Base-by-base conservation (phyloP, 2,329 filamentous ascomycete species). In the Cercospora citrullina region DNA sequence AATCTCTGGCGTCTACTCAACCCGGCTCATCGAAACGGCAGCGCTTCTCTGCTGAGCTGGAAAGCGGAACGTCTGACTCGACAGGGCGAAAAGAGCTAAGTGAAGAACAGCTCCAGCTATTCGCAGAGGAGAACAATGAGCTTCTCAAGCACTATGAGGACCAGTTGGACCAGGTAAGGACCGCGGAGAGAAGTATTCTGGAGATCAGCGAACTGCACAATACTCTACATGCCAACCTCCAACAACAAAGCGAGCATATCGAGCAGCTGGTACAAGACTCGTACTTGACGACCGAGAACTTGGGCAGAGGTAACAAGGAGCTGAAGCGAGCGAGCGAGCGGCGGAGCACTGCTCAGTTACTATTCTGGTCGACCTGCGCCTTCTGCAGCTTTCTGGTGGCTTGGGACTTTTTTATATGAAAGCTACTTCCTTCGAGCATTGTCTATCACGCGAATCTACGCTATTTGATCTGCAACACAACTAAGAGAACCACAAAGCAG, bases 181-280 rank as follows among this genome's bases (percentile, higher is more conserved):
- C 90, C 28, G 93, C 93, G 0, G 93, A 99, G 79, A 92, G 91
- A 78, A 97, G 93, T 0, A 86, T 99, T 5, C 80, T 96, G 3
- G 95, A 99, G 79, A 97, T 99, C 71, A 91, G 93, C 7, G 93
- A 96, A 77, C 84, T 99, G 62, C 95, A 99, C 78, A 92, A 91
- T 65, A 89, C 94, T 64, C 89, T 99, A 12, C 92, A 95, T 48
- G 88, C 88, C 74, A 96, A 97, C 77, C 86, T 99, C 23, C 87
- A 90, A 45, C 90, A 90, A 14, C 95, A 99, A 77, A 91, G 92
- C 64, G 93, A 92, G 66, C 90, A 95, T 74, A 96, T 99, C 70
- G 91, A 93, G 68, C 91, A 95, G 77, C 85, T 99, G 21, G 92
- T 97, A 33, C 85, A 89, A 53, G 94, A 99, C 79, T 93, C 93